Evolutionary conservation across 1,284 basidiomycete species (phyloP), one percentile per base, ranked within the genome.

Genomic region (Farysia itapuensis): DNA sequence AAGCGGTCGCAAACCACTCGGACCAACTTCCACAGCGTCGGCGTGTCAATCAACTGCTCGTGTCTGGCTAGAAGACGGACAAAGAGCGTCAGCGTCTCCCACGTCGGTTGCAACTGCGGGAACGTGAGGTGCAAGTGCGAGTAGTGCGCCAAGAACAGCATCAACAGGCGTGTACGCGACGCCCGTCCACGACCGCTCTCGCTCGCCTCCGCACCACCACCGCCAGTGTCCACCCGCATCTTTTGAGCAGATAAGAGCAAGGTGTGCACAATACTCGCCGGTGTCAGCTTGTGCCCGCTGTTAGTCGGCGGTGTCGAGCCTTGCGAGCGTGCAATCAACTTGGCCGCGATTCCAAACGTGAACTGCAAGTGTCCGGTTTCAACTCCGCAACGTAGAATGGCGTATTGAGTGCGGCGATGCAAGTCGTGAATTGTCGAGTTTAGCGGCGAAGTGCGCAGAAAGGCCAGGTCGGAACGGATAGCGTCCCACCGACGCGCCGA

Each of bases 11-110:
- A 38, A 1, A 53, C 35, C 14, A 53, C 11, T 1, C 40, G 19
- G 4, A 60, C 16, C 57, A 60, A 53, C 15, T 22, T 49, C 57
- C 57, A 60, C 14, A 60, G 30, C 21, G 40, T 45, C 13, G n/a
- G 6, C 9, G 46, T 40, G 9, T 39, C 29, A 5, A 54, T 43
- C 46, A 49, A 53, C 21, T 15, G 29, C 36, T 39, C 31, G 15
- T 49, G 41, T 16, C 29, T 18, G 15, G 44, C 46, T 18, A 60
- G 29, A 21, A 53, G 34, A 30, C 41, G 16, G 14, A 60, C 40
- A 13, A 53, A 49, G 9, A 60, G 19, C 14, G 16, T 13, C 7
- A 60, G 32, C 21, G 39, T 34, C n/a, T 36, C 25, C 5, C 44
- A 6, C 13, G 26, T 38, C 8, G 39, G 42, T 22, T 39, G 42